These are phyloP conservation scores for Holtermanniella nyarrowii DNA, from an alignment of 768 basidiomycete genomes.

Conservation along the genomic window DNA sequence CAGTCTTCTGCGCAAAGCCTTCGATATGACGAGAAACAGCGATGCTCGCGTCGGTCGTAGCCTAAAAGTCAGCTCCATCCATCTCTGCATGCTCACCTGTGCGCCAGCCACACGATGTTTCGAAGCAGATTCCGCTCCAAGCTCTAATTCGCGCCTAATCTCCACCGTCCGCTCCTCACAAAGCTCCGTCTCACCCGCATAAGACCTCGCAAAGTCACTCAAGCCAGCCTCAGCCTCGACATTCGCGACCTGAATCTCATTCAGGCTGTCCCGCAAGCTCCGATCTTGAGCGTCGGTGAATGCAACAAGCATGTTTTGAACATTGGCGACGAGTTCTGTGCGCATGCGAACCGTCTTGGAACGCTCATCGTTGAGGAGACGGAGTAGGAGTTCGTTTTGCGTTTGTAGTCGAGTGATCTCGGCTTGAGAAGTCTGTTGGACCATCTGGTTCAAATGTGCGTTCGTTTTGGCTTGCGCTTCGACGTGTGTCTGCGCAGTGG, in stretches of 20 bases:
- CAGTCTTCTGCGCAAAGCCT: conserved; percentile 10
- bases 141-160: conserved; percentile 43
- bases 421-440: conserved; percentile 15
- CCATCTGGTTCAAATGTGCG: conserved; percentile 45
- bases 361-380: conserved; percentile 58
- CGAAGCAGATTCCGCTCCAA: conserved; percentile 4
- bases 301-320: conserved; percentile 60
- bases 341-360: conserved; percentile 57
- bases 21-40: conserved; percentile 10
- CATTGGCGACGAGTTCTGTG: conserved; percentile 62
- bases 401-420: conserved; percentile 49
- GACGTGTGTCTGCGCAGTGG: conserved; percentile 53
- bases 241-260: conserved; percentile 51
- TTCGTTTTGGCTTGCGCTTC: conserved; percentile 50
- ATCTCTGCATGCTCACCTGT: conserved; percentile 14
- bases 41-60: conserved; percentile 9
- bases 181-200: conserved; percentile 23
- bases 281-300: conserved; percentile 61
- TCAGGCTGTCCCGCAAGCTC: conserved; percentile 53
- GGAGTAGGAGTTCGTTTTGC: conserved; percentile 59
- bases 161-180: conserved; percentile 48
- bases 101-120: conserved; percentile 15
- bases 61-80: conserved; percentile 5
- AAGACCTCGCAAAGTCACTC: conserved; percentile 45
- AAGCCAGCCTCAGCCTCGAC: conserved; percentile 50